Percentiles rank a stretch among this genome's conserved stretches.
These are phyloP conservation scores for Corrigiola litoralis DNA, from an alignment of 179 eudicot genomes.

Conservation along the genomic window DNA sequence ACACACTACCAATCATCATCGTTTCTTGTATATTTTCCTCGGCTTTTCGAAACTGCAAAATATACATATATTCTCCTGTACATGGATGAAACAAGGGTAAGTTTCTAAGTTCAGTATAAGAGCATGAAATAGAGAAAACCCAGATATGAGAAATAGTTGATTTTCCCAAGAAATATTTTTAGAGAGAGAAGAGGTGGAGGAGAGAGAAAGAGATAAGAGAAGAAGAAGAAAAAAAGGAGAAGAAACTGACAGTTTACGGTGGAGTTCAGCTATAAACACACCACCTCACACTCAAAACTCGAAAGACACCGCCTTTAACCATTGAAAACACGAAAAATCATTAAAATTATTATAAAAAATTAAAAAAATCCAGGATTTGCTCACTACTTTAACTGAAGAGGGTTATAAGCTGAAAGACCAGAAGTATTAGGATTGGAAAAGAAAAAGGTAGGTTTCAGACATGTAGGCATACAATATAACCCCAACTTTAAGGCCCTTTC, in stretches of 20 bases:
- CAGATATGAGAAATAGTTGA: conserved; percentile 3
- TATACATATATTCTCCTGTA: no score
- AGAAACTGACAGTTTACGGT: conserved; percentile 25
- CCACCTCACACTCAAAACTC: conserved; percentile 5
- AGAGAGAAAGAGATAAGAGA: conserved; percentile 12
- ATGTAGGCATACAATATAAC: conserved; percentile 18
- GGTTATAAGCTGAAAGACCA: not conserved
- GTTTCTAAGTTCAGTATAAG: no score
- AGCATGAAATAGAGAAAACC: conserved; percentile 2
- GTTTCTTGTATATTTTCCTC: conserved; percentile 12
- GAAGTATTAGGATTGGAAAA: conserved; percentile 31
- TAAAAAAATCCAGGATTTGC: conserved; percentile 33
- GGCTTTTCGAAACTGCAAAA: not conserved
- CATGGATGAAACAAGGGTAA: no score
- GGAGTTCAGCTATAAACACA: conserved; percentile 27
- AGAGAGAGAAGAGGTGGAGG: conserved; percentile 17
- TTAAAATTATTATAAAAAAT: not conserved
- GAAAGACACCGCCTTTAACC: conserved; percentile 25
- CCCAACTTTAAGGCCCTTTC: conserved; percentile 14
- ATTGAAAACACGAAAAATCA: conserved; percentile 9
- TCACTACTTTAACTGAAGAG: conserved; percentile 54
- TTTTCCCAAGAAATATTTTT: conserved; percentile 8
- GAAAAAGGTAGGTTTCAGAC: conserved; percentile 28
- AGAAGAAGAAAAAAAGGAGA: conserved; percentile 17
- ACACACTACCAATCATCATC: conserved; percentile 22